Evolutionary conservation across 176 grass and related monocot species (phyloP), one percentile per base, ranked within the genome.

Genomic region (Zoysia pacifica): DNA sequence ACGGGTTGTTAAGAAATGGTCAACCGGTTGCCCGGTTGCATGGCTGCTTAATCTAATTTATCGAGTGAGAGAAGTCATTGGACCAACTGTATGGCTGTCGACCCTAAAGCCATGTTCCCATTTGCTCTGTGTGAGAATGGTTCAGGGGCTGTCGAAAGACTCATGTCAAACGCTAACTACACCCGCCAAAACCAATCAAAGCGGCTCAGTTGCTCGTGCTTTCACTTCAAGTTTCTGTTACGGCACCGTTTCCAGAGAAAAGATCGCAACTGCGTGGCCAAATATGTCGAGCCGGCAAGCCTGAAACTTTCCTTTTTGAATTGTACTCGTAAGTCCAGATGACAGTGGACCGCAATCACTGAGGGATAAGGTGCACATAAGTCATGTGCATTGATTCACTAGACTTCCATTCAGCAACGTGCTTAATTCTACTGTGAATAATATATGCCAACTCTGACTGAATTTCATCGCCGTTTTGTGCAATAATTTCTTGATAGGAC

Each of bases 71-170:
- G 70, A 59, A 67, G 71, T 85, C 75, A 83, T 80, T 80, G 7
- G 63, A 65, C 70, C 47, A 62, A 39, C 11, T 73, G 47, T 50
- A 36, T 12, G 54, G 52, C 18, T 76, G 60, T 40, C 45, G 65
- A 80, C 9, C 13, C 18, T 28, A 4, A 44, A 73, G 67, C 62
- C 76, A 18, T 79, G 71, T 11, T 86, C 15, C 58, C 84, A 48
- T 69, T 83, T 83, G 75, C 41, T 83, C 80, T 80, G 81, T 74
- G 80, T 83, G 54, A 50, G 75, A 79, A 48, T 75, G 45, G 48
- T 48, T 13, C 7, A 35, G 16, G 16, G 5, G 12, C 69, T 65
- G 48, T 54, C 15, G 71, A 65, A 49, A 43, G 35, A 48, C 48
- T 79, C 41, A 48, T 64, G 19, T 39, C 28, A 82, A 62, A 48